phyloP scores from a whole-genome alignment of 176 grass and related monocot species.

The Juncus inflexus region DNA sequence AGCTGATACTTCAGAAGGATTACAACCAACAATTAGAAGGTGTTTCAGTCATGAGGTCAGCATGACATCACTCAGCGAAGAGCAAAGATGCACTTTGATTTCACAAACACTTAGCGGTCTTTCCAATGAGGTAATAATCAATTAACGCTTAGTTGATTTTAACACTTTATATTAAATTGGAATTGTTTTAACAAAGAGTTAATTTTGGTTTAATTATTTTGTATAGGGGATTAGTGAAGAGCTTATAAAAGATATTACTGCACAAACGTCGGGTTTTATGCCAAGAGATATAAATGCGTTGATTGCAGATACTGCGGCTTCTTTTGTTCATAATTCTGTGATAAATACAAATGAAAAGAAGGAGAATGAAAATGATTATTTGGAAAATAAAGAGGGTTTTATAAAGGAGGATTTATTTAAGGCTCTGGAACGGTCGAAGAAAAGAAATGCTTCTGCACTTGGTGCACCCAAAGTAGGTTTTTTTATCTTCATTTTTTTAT shows the following conservation, averaged over 20 bases:
- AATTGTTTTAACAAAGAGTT: background rate
- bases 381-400: conserved; percentile 42
- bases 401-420: conserved; percentile 59
- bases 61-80: conserved; percentile 79
- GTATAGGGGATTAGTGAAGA: conserved; percentile 66
- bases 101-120: conserved; percentile 56
- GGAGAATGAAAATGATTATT: conserved; percentile 26
- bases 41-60: conserved; percentile 92
- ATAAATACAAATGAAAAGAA: conserved; percentile 21
- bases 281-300: conserved; percentile 83
- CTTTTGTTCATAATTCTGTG: conserved; percentile 53
- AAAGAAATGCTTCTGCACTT: conserved; percentile 86
- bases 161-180: background rate
- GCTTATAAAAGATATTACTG: conserved; percentile 66
- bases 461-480: conserved; percentile 82
- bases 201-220: conserved; percentile 18
- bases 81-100: conserved; percentile 65
- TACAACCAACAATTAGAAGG: conserved; percentile 62
- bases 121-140: conserved; percentile 49
- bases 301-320: conserved; percentile 62
- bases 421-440: conserved; percentile 76
- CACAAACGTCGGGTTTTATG: conserved; percentile 86
- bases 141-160: conserved; percentile 5
- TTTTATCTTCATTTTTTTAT: conserved; percentile 20
- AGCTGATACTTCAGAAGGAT: conserved; percentile 71